Conservation (phyloP, 2,329 filamentous ascomycete genomes). For the Fusarium odoratissimum region DNA sequence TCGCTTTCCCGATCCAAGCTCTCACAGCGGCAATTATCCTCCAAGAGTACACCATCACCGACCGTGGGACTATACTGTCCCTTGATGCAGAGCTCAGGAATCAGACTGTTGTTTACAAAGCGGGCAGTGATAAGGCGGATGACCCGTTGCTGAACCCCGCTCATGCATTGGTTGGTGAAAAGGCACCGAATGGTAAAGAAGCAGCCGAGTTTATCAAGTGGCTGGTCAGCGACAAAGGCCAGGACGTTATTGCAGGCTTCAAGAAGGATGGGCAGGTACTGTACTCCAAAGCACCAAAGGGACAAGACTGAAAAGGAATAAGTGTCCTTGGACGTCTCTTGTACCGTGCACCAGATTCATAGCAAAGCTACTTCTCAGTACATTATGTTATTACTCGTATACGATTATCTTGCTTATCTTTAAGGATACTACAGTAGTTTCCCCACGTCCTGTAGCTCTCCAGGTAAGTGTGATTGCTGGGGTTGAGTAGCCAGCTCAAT, state of each 20-base stretch:
- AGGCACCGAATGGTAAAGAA: conserved; percentile 15
- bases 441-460: neutral
- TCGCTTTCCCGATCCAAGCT: conserved; percentile 58
- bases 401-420: neutral
- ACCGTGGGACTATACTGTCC: conserved; percentile 58
- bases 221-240: conserved; percentile 31
- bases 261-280: conserved; percentile 30
- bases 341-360: too few relatives aligned
- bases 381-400: too few relatives aligned
- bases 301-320: accelerated
- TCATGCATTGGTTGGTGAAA: conserved; percentile 8
- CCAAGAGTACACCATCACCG: conserved; percentile 60
- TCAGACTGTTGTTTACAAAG: conserved; percentile 52
- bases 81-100: conserved; percentile 49
- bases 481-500: neutral
- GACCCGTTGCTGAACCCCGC: conserved; percentile 58
- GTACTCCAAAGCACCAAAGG: conserved; percentile 18
- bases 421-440: neutral
- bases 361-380: neutral
- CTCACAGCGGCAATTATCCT: conserved; percentile 55
- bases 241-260: conserved; percentile 26
- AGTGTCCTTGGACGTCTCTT: neutral
- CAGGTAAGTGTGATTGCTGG: accelerated
- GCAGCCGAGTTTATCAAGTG: conserved; percentile 28
- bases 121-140: conserved; percentile 49